Base-by-base conservation (phyloP, 2,329 filamentous ascomycete genomes). In the Fonsecaea multimorphosa region DNA sequence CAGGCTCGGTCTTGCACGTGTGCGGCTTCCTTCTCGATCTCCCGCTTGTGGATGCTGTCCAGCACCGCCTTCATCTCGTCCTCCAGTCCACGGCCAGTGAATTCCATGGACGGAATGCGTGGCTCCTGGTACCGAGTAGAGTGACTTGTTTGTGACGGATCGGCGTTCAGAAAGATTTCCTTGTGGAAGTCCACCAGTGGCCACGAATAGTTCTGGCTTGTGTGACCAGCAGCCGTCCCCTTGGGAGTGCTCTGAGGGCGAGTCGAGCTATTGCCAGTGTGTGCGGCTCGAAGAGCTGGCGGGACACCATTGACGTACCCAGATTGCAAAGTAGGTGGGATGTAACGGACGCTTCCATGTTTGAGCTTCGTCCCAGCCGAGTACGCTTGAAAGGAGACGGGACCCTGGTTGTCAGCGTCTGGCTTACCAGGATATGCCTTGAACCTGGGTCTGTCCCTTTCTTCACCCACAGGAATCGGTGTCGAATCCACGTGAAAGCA, bases 131-230 rank as follows among this genome's bases (percentile, higher is more conserved):
- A 49, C 24, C 40, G 56, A 7, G 24, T 8, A 22, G 58, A 51
- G 22, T 51, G 19, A 22, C 24, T 52, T 8, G 58, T 14, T 32
- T 66, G 58, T 8, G 63, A 54, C 19, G 61, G 60, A 16, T 66
- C 36, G 14, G 58, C 54, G 44, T 68, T 68, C 52, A 68, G 29
- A 27, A 68, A 68, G 22, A 68, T 38, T 22, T 65, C 67, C 32
- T 68, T 36, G n/a, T 56, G 32, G 29, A 66, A 62, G 38, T 68
- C 67, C 34, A 68, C 64, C 53, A 66, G 53, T 3, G 67, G 67
- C 60, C 64, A 64, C 24, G 40, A 44, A 31, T 68, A 68, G 27
- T 22, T 34, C 19, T 49, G 44, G 24, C 44, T 24, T 22, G 19
- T 3, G 24, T 24, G 19, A 49, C 31, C 22, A 9, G 55, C 31